phyloP scores from a whole-genome alignment of 306 rosid species.

The Ceratonia siliqua region DNA sequence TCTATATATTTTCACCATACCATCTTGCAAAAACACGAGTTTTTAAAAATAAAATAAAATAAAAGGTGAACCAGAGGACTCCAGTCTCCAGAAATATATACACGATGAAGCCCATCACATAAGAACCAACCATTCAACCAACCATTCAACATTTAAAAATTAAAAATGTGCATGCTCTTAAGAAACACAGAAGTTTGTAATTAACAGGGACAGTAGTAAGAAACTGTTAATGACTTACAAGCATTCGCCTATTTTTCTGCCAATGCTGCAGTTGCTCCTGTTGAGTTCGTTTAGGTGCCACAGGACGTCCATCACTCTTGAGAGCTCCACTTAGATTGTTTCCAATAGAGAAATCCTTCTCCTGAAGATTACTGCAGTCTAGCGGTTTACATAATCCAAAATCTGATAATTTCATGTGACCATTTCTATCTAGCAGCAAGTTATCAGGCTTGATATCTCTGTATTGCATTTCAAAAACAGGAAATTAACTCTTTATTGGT shows the following conservation, averaged over 20 bases:
- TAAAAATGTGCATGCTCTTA: background rate
- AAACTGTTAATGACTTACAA: slow-evolving; percentile 60
- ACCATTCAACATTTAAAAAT: slow-evolving; percentile 16
- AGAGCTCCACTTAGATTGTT: slow-evolving; percentile 89
- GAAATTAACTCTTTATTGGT: slow-evolving; percentile 27
- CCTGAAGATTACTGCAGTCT: slow-evolving; percentile 95
- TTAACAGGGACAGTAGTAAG: background rate
- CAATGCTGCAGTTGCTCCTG: slow-evolving; percentile 98
- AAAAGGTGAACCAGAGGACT: slow-evolving; percentile 4
- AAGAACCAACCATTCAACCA: slow-evolving; percentile 26
- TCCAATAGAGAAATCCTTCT: slow-evolving; percentile 81
- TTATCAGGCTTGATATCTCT: slow-evolving; percentile 99
- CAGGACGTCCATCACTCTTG: slow-evolving; percentile 90
- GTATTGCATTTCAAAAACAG: slow-evolving; percentile 40
- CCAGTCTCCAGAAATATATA: slow-evolving; percentile 9
- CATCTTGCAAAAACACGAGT: slow-evolving; percentile 3
- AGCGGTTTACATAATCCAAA: slow-evolving; percentile 97
- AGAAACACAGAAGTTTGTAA: background rate
- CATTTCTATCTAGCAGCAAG: slow-evolving; percentile 87
- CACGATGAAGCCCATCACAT: slow-evolving; percentile 8
- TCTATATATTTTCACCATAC: background rate
- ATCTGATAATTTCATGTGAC: slow-evolving; percentile 97
- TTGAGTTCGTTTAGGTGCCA: slow-evolving; percentile 89
- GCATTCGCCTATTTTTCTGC: slow-evolving; percentile 98
- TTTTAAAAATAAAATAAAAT: background rate